These are phyloP conservation scores for Penicillium italicum DNA, from an alignment of 2,329 filamentous ascomycete species.

Conservation along the genomic window DNA sequence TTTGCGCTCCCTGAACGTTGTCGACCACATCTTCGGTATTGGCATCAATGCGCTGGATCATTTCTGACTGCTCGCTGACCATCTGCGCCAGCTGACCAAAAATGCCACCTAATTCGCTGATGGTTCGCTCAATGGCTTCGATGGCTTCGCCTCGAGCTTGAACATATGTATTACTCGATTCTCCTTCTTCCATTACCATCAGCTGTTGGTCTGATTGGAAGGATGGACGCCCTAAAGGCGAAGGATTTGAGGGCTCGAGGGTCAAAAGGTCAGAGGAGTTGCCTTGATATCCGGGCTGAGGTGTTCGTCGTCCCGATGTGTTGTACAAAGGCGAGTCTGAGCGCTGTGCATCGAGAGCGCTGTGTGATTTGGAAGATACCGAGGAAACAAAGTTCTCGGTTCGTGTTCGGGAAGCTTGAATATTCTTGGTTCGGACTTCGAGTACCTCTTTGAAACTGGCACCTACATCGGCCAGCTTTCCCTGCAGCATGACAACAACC, in stretches of 20 bases:
- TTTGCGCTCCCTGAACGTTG: slow-evolving; percentile 94
- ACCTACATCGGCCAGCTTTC: slow-evolving; percentile 85
- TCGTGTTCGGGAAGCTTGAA: slow-evolving; percentile 84
- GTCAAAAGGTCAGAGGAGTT: slow-evolving; percentile 67
- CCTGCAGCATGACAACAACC: slow-evolving; percentile 82
- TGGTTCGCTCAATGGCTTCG: slow-evolving; percentile 93
- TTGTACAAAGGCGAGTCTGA: slow-evolving; percentile 85
- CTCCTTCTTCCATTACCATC: slow-evolving; percentile 88
- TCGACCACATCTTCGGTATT: slow-evolving; percentile 98
- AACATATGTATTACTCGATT: slow-evolving; percentile 81
- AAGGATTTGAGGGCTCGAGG: slow-evolving; percentile 64
- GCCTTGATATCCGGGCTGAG: slow-evolving; percentile 52
- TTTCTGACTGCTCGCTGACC: slow-evolving; percentile 96
- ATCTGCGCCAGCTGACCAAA: slow-evolving; percentile 94
- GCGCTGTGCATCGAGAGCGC: slow-evolving; percentile 60
- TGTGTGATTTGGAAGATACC: slow-evolving; percentile 72
- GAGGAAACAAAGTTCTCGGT: slow-evolving; percentile 96
- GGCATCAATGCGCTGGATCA: slow-evolving; percentile 95
- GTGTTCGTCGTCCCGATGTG: slow-evolving; percentile 66
- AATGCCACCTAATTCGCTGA: slow-evolving; percentile 84
- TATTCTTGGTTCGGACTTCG: slow-evolving; percentile 95
- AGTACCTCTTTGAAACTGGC: slow-evolving; percentile 97
- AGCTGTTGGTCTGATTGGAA: slow-evolving; percentile 77
- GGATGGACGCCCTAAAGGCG: slow-evolving; percentile 46
- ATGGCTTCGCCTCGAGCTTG: slow-evolving; percentile 93